These are phyloP conservation scores for Malania oleifera DNA, from an alignment of 164 flowering plant genomes.

Conservation along the genomic window DNA sequence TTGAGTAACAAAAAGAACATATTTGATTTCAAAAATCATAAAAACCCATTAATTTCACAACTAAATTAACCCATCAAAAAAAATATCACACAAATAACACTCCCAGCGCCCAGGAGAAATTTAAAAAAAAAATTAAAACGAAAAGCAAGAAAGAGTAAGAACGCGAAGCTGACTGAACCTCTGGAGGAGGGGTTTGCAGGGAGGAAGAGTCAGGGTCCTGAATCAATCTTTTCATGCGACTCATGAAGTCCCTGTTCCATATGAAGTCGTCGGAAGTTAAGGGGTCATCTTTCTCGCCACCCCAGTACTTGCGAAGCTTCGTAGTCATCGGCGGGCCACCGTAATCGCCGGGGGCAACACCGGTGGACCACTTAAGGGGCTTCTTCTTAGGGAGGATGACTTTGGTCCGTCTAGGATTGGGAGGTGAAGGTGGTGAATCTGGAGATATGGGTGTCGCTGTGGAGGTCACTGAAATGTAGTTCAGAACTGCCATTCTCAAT, in stretches of 20 bases:
- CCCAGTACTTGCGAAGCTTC: constrained; percentile 91
- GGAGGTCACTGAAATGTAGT: constrained; percentile 36
- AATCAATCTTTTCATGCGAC: constrained; percentile 52
- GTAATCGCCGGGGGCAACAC: constrained; percentile 84
- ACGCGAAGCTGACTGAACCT: constrained; percentile 27
- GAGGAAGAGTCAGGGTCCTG: constrained; percentile 28
- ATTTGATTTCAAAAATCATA: constrained; percentile 2
- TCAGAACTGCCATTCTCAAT: constrained; percentile 37
- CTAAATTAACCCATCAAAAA: neutral
- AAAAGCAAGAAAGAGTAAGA: neutral
- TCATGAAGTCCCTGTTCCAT: constrained; percentile 92
- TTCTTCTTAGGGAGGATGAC: constrained; percentile 77
- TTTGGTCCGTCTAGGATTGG: constrained; percentile 43
- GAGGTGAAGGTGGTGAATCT: constrained; percentile 24
- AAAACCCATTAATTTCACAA: neutral
- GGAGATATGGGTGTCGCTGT: constrained; percentile 32
- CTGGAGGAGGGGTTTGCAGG: constrained; percentile 25
- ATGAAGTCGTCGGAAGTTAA: constrained; percentile 67
- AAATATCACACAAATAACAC: neutral
- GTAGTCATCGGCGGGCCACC: constrained; percentile 85
- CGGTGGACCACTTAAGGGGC: constrained; percentile 84
- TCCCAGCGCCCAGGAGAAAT: neutral
- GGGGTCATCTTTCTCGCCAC: constrained; percentile 75
- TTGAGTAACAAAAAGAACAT: neutral
- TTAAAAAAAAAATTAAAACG: neutral